Evolutionary conservation across 2,329 filamentous ascomycete genomes (phyloP), one percentile per base, ranked within the genome.

Genomic region (Cordyceps militaris): DNA sequence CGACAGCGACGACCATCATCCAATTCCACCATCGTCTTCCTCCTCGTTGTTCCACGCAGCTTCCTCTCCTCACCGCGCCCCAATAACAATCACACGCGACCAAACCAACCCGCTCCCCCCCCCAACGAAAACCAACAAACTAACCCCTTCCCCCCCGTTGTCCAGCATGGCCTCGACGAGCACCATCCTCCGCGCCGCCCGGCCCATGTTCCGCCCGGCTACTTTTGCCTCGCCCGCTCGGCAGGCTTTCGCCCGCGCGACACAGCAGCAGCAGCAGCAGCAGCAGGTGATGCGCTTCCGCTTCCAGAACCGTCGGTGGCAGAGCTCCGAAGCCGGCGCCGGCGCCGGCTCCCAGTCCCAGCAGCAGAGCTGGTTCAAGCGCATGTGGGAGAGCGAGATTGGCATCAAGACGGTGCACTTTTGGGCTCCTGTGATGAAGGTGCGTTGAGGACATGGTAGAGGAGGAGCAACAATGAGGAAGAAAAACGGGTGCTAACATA

Each of bases 391-490:
- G 73, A 91, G 87, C 73, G 88, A 89, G 62, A 74, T 92, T 63
- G 89, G 89, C 53, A 66, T 92, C 66, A 91, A 91, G 86, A 99
- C 94, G 61, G 94, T 99, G 67, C 94, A 99, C 76, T 99, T 99
- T 78, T 99, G 94, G 90, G 92, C 93, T 46, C 93, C 93, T 59
- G 86, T 97, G 64, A 96, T 97, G 91, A 97, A 82, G 44, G 44
- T 47, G 74, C 53, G 38, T 21, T 30, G 11, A 36, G 13, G 13
- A 16, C 34, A 16, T 14, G 34, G 32, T 3, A 34, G 32, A 34
- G 32, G 32, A 23, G 16, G 13, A 26, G 6, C 23, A 8, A 47
- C 44, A 11, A 19, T 19, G n/a, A 36, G n/a, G 28, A 19, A 56
- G n/a, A 32, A 16, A 9, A 28, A 40, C 14, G 24, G 40, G 44